Evolutionary conservation across 1,139 yeast genomes (phyloP).

Genomic region (Saccharomyces hybrid): DNA sequence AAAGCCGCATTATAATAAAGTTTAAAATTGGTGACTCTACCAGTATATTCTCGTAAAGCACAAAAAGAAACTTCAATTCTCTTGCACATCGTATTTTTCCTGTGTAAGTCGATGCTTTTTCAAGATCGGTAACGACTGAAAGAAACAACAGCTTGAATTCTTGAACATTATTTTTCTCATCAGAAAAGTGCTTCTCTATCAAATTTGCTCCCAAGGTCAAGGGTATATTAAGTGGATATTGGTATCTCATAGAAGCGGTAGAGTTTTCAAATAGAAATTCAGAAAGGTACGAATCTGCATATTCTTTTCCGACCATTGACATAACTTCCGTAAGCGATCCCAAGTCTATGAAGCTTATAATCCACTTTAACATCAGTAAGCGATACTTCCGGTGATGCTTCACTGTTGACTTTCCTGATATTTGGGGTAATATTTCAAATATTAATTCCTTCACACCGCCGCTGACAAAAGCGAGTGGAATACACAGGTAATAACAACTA

Average conservation of each 20-base stretch:
- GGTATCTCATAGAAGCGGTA: conserved; percentile 7
- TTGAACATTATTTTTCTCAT: conserved; percentile 1
- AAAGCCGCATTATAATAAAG: conserved; percentile 1
- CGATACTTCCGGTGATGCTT: conserved; percentile 28
- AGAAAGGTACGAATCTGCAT: conserved; percentile 6
- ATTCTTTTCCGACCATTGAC: conserved; percentile 12
- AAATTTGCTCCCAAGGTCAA: conserved; percentile 11
- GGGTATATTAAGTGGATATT: conserved; percentile 13
- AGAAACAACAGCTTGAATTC: conserved; percentile 13
- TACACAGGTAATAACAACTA: conserved; percentile 34
- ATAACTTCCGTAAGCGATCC: conserved; percentile 28
- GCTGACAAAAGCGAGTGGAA: conserved; percentile 42
- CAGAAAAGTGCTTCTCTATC: conserved; percentile 6
- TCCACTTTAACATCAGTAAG: conserved; percentile 30
- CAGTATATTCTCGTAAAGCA: conserved; percentile 11
- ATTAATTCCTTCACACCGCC: conserved; percentile 39
- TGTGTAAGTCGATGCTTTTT: conserved; percentile 4
- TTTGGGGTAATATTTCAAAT: conserved; percentile 22
- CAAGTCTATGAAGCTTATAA: conserved; percentile 39
- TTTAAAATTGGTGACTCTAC: not conserved
- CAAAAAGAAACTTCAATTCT: conserved; percentile 14
- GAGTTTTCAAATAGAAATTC: conserved; percentile 6
- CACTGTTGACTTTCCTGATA: conserved; percentile 16
- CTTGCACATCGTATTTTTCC: conserved; percentile 12
- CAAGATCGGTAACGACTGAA: conserved; percentile 19